Conservation (phyloP, 352 stramenopile species). For the Thalassiosira delicatula region DNA sequence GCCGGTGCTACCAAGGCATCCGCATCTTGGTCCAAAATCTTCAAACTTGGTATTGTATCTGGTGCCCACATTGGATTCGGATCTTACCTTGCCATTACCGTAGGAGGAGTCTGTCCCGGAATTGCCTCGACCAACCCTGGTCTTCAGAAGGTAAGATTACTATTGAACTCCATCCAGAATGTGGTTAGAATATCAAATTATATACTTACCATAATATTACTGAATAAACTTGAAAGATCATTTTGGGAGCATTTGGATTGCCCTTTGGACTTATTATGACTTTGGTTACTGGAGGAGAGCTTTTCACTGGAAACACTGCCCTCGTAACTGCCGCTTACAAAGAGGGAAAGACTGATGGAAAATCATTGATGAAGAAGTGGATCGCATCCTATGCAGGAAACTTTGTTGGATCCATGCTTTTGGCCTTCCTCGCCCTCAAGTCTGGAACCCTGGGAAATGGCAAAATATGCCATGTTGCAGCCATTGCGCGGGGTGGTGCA, state of each 20-base stretch:
- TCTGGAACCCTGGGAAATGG: constrained; percentile 74
- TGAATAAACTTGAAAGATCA: constrained; percentile 63
- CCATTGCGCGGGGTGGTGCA: too few relatives aligned
- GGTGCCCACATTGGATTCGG: constrained; percentile 87
- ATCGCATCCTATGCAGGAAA: constrained; percentile 84
- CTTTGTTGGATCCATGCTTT: constrained; percentile 84
- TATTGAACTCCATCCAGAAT: too few relatives aligned
- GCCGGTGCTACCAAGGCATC: constrained; percentile 77
- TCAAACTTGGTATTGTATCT: constrained; percentile 84
- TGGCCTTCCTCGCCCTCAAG: constrained; percentile 83
- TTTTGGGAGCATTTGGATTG: constrained; percentile 84
- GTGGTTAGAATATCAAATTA: too few relatives aligned
- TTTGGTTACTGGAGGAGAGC: constrained; percentile 85
- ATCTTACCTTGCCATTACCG: constrained; percentile 83
- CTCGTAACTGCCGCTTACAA: constrained; percentile 83
- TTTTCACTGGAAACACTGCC: constrained; percentile 88
- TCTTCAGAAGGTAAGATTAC: constrained; percentile 83
- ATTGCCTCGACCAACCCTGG: constrained; percentile 84
- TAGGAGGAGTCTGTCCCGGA: constrained; percentile 82
- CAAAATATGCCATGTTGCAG: constrained; percentile 68
- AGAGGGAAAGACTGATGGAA: constrained; percentile 83
- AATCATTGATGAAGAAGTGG: constrained; percentile 85
- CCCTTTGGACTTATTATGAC: constrained; percentile 89
- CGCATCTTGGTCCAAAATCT: constrained; percentile 77
- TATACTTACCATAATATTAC: background rate